A percentile compares a stretch with the other conserved stretches of the same genome.
phyloP scores from a whole-genome alignment of 345 rosid genomes.

The Melastoma malabathricum region DNA sequence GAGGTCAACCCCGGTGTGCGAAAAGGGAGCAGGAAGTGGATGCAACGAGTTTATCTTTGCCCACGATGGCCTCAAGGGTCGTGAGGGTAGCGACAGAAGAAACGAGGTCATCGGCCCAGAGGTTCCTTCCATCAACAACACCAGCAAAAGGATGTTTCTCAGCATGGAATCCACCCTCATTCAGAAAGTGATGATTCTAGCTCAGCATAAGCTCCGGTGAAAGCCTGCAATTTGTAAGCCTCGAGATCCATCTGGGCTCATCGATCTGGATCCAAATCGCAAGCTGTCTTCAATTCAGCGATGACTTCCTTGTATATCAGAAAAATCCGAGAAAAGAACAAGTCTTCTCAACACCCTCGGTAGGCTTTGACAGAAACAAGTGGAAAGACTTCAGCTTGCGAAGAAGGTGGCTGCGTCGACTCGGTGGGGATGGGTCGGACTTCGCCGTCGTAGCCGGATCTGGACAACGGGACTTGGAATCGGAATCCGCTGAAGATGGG shows the following conservation, averaged over 20 bases:
- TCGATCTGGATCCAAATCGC: conserved; percentile 92
- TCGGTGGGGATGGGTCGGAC: too few relatives aligned
- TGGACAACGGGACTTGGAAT: too few relatives aligned
- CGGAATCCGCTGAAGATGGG: too few relatives aligned
- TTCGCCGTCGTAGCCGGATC: too few relatives aligned
- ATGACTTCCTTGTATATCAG: conserved; percentile 86
- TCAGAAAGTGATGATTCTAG: conserved; percentile 46
- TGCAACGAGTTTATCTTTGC: conserved; percentile 77
- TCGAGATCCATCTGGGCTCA: conserved; percentile 85
- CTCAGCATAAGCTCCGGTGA: conserved; percentile 57
- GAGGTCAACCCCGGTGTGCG: background rate
- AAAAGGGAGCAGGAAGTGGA: conserved; percentile 93
- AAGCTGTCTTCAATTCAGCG: conserved; percentile 64
- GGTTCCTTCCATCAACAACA: conserved; percentile 94
- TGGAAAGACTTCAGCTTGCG: conserved; percentile 30
- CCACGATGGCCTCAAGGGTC: conserved; percentile 59
- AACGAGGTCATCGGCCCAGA: conserved; percentile 91
- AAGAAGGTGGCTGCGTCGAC: too few relatives aligned
- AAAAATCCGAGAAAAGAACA: conserved; percentile 66
- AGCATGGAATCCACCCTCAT: conserved; percentile 52
- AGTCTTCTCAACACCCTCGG: conserved; percentile 71
- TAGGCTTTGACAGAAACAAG: conserved; percentile 80
- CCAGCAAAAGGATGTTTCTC: conserved; percentile 81
- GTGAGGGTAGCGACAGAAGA: conserved; percentile 47
- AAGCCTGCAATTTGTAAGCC: conserved; percentile 51